These are phyloP conservation scores for Byssoonygena ceratinophila DNA, from an alignment of 2,329 filamentous ascomycete genomes.

Conservation along the genomic window DNA sequence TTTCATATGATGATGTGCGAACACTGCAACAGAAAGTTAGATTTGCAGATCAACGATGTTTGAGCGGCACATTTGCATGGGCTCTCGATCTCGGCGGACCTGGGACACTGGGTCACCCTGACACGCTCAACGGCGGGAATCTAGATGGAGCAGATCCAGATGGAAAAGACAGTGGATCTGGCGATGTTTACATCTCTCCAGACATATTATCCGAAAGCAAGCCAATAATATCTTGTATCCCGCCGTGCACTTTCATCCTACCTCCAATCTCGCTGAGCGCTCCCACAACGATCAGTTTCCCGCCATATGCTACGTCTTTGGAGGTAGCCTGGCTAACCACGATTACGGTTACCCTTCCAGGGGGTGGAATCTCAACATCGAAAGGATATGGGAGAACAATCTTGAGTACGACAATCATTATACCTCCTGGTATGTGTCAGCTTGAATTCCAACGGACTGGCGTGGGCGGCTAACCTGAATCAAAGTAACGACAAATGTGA, in stretches of 20 bases:
- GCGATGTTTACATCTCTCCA: conserved; percentile 17
- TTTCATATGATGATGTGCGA: conserved; percentile 13
- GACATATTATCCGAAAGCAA: conserved; percentile 14
- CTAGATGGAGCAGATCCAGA: conserved; percentile 13
- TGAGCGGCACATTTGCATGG: conserved; percentile 14
- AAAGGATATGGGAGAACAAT: neutral
- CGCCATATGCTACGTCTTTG: conserved; percentile 16
- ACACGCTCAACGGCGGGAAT: neutral
- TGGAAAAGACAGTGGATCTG: conserved; percentile 8
- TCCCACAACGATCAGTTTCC: conserved; percentile 17
- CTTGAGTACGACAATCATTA: conserved; percentile 2
- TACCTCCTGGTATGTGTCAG: conserved; percentile 4
- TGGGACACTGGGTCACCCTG: neutral
- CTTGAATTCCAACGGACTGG: neutral
- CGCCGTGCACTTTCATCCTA: conserved; percentile 18
- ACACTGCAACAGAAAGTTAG: conserved; percentile 12
- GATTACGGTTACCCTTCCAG: conserved; percentile 1
- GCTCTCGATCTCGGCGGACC: neutral
- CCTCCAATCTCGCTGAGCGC: conserved; percentile 13
- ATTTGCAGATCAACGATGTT: conserved; percentile 10
- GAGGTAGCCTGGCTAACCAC: conserved; percentile 16
- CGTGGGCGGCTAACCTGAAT: neutral
- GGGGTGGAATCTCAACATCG: conserved; percentile 14
- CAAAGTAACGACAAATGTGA: conserved; percentile 3
- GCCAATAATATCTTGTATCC: conserved; percentile 15